A percentile compares a stretch with the other conserved stretches of the same genome.
phyloP scores from a whole-genome alignment of 2,329 filamentous ascomycete species.

The Simplicillium sp. region DNA sequence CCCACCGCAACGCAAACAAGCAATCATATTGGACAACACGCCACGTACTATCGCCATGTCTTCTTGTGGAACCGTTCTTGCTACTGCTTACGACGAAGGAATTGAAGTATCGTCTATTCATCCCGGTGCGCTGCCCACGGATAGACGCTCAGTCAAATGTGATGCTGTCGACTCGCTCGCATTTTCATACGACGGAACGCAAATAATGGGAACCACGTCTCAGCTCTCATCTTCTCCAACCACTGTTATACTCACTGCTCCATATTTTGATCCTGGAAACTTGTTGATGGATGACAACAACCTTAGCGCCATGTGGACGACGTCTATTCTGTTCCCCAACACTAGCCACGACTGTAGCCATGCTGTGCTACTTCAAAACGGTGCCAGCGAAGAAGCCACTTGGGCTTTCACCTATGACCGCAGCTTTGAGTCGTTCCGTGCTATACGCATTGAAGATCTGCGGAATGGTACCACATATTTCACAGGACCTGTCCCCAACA shows the following conservation, averaged over 20 bases:
- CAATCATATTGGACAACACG: constrained; percentile 67
- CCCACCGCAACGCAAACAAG: constrained; percentile 62
- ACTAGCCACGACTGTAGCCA: constrained; percentile 72
- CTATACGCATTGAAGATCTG: constrained; percentile 65
- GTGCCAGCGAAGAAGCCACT: constrained; percentile 52
- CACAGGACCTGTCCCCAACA: constrained; percentile 53
- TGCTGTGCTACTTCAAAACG: constrained; percentile 58
- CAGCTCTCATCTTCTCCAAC: constrained; percentile 50
- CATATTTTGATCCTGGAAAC: constrained; percentile 66
- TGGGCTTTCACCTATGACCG: constrained; percentile 75
- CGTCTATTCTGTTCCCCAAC: constrained; percentile 75
- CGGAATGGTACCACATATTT: constrained; percentile 73
- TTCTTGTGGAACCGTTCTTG: constrained; percentile 71
- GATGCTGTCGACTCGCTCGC: constrained; percentile 63
- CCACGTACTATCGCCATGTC: constrained; percentile 73
- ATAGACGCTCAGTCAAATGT: constrained; percentile 69
- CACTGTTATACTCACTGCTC: constrained; percentile 69
- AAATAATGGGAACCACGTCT: constrained; percentile 66
- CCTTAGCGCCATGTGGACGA: constrained; percentile 72
- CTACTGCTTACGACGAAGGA: constrained; percentile 77
- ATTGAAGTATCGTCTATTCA: constrained; percentile 77
- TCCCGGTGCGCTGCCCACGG: constrained; percentile 51
- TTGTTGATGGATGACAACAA: constrained; percentile 52
- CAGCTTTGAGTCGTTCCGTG: constrained; percentile 68
- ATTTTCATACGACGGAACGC: constrained; percentile 70